phyloP scores from a whole-genome alignment of 495 filamentous ascomycete genomes.

The Penicillium canariense region DNA sequence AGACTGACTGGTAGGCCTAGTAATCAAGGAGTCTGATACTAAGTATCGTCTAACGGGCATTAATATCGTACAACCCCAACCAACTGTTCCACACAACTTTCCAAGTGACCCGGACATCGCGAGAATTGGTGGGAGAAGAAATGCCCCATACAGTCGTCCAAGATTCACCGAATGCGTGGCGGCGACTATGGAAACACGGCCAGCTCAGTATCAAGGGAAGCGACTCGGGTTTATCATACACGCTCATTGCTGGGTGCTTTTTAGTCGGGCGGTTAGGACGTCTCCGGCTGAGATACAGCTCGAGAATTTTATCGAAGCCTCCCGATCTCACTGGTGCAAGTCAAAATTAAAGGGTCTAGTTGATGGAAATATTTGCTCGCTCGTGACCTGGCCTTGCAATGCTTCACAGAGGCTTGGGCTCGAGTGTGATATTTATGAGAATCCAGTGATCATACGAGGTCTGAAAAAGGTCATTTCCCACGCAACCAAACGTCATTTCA shows the following conservation, averaged over 20 bases:
- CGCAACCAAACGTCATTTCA: neutral
- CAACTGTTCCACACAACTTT: neutral
- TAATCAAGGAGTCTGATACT: too few species aligned
- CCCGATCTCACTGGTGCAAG: slow-evolving; percentile 3
- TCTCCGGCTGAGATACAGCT: neutral
- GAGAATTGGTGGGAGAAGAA: neutral
- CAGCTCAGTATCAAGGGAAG: neutral
- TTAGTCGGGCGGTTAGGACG: neutral
- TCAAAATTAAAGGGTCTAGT: neutral
- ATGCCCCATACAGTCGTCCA: neutral
- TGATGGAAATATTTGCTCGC: neutral
- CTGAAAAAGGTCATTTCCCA: slow-evolving; percentile 4
- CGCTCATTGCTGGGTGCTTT: slow-evolving; percentile 1
- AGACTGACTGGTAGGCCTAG: neutral
- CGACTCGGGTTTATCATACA: neutral
- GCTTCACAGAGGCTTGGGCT: neutral
- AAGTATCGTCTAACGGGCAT: too few species aligned
- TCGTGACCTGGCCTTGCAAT: neutral
- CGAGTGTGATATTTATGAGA: slow-evolving; percentile 5
- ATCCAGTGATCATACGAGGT: slow-evolving; percentile 4
- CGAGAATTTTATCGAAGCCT: neutral
- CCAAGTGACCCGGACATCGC: neutral
- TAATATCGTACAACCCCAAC: neutral
- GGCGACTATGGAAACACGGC: neutral
- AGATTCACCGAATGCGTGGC: neutral